Conservation (phyloP, 2,329 filamentous ascomycete genomes). For the Epichloe baconii region DNA sequence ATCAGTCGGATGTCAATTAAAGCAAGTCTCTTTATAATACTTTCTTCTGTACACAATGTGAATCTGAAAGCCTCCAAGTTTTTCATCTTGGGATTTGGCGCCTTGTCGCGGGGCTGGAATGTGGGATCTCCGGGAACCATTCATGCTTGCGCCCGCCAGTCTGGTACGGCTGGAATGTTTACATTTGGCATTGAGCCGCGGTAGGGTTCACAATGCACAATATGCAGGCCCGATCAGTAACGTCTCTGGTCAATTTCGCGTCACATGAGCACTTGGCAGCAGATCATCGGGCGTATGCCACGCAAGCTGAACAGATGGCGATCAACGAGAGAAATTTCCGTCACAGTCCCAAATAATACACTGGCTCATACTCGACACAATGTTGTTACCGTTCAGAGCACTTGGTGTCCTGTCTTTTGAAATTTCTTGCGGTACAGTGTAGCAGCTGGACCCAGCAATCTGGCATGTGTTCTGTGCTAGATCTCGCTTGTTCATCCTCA, state of each 20-base stretch:
- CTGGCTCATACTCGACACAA: background rate
- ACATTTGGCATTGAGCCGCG: background rate
- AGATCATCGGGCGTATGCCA: too few species aligned
- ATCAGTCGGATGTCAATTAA: background rate
- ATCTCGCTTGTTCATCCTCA: background rate
- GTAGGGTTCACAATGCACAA: background rate
- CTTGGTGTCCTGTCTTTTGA: background rate
- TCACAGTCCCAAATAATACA: background rate
- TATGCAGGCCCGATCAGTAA: background rate
- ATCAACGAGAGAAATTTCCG: background rate
- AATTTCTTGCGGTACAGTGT: background rate
- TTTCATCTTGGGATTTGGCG: background rate
- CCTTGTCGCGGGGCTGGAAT: conserved; percentile 3
- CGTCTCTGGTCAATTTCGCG: too few species aligned
- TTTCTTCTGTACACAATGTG: background rate
- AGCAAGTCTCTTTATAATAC: background rate
- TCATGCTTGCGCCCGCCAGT: background rate
- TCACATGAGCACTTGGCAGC: background rate
- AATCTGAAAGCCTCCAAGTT: background rate
- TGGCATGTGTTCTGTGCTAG: background rate
- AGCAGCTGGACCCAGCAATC: background rate
- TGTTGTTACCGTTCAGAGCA: background rate
- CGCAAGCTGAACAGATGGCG: too few species aligned
- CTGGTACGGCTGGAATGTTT: conserved; percentile 1
- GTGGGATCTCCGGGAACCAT: background rate